Base-by-base conservation (phyloP, 305 asterid genomes). In the Euphrasia arctica region DNA sequence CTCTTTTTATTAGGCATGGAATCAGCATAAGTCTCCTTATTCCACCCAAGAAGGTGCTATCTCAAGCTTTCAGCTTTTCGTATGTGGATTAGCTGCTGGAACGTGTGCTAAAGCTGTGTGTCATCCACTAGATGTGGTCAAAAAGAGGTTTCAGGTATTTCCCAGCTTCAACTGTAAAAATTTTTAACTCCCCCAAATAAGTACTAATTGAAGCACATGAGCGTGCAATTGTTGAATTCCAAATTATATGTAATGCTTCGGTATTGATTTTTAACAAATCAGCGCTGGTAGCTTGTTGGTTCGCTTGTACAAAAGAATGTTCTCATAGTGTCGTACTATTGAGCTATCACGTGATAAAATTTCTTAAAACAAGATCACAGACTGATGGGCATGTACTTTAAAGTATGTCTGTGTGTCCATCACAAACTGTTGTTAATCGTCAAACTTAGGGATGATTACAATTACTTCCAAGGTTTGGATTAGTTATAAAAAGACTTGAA, bases 41-140 rank as follows among this genome's bases (percentile, higher is more conserved):
- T 57, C 74, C 22, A 66, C 47, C 66, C 70, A 68, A 66, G 47
- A 54, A 3, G 83, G 74, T 12, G 41, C 78, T 47, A 63, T 78
- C 70, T 84, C 98, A 56, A 85, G 95, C 81, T 72, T 89, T 79
- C 96, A 89, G 84, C 93, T 89, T 74, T 87, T 83, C 55, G 51
- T 78, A 10, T 87, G 95, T 14, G 98, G 98, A 36, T 75, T 89
- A 68, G 98, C 87, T 65, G 91, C 97, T 62, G 97, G 98, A 65
- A 76, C 87, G 6, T 80, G 85, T 64, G 97, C 97, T 29, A 92
- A 92, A 74, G 91, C 85, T 34, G 94, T 79, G 25, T 92, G 98
- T 55, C 98, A 92, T 77, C 98, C 98, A 18, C 95, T 92, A 28
- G 98, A 92, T 72, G 97, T 92, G 59, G 90, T 92, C 58, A 92